Evolutionary conservation across 2,329 filamentous ascomycete genomes (phyloP), one percentile per base, ranked within the genome.

Genomic region (Cercospora canescens): DNA sequence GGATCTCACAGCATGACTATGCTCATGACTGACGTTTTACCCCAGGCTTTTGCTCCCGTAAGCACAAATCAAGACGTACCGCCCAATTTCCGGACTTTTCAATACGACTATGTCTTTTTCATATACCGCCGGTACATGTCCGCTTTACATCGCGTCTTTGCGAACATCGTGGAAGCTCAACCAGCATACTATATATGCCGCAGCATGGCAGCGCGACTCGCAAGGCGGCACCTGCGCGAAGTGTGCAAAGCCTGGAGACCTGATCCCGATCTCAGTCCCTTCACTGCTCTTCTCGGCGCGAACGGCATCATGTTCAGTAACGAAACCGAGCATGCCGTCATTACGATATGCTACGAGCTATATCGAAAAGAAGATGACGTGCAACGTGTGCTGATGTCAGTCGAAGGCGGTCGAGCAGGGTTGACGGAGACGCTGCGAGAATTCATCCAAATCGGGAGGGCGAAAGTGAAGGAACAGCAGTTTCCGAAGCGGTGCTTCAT

Each of bases 131-230:
- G 48, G 6, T 63, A 60, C 62, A 39, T 67, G 30, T 57, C 64
- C 26, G 62, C 64, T 5, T 59, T 69, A 0, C 64, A 69, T 34
- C 67, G 67, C 11, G 35, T 63, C 16, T 69, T 69, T 39, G 59
- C 62, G 12, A 58, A 28, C 5, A 35, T 12, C n/a, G 35, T 63
- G 34, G 55, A 62, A 39, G 24, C 18, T 18, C 62, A 69, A 30
- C 63, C 63, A 26, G 62, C 64, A 11, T 65, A 60, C 62, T 67
- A 63, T 39, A 60, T 69, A 2, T 69, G 58, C 30, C 54, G 67
- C 24, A 54, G 39, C 54, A 64, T 65, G 55, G 56, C 64, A 24
- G 37, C 64, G 18, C 64, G 67, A 18, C 64, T 65, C 4, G 60
- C 67, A 5, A 56, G 60, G 7, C 45, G 59, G 8, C 61, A 63